Conservation (phyloP, 352 stramenopile genomes). For the Globisporangium radiosum region DNA sequence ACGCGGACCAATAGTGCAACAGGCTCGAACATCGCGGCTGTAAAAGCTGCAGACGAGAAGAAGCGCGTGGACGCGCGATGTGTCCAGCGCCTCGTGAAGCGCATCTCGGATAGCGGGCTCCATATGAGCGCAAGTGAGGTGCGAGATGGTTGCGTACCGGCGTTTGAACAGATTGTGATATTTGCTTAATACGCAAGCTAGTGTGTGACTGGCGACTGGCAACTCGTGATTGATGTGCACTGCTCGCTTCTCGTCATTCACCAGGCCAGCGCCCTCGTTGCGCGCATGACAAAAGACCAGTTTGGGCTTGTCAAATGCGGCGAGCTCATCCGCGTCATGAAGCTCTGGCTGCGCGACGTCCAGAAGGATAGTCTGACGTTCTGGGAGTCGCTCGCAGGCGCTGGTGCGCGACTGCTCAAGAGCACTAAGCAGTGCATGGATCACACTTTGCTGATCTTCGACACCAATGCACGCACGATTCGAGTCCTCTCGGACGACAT, state of each 20-base stretch:
- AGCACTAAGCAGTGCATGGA: conserved; percentile 15
- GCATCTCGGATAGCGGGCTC: conserved; percentile 36
- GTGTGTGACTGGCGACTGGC: neutral
- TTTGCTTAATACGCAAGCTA: neutral
- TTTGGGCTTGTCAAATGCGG: conserved; percentile 40
- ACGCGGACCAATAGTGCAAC: neutral
- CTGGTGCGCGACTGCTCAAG: conserved; percentile 14
- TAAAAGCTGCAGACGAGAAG: conserved; percentile 20
- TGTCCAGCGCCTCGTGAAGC: conserved; percentile 29
- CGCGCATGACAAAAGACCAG: conserved; percentile 27
- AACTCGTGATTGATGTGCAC: neutral
- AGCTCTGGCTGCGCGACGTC: conserved; percentile 23
- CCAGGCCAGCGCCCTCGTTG: conserved; percentile 29
- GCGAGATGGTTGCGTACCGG: neutral
- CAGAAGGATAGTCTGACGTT: conserved; percentile 21
- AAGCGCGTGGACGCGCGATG: conserved; percentile 33
- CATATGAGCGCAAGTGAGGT: conserved; percentile 26
- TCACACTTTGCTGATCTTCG: conserved; percentile 1
- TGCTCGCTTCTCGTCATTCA: neutral
- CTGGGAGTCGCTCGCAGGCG: conserved; percentile 29
- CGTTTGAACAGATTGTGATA: neutral
- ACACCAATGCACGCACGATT: conserved; percentile 6
- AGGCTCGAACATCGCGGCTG: neutral
- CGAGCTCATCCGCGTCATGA: conserved; percentile 45
- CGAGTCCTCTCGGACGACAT: conserved; percentile 9